Conservation (phyloP, 768 basidiomycete species). For the Pisolithus microcarpus region DNA sequence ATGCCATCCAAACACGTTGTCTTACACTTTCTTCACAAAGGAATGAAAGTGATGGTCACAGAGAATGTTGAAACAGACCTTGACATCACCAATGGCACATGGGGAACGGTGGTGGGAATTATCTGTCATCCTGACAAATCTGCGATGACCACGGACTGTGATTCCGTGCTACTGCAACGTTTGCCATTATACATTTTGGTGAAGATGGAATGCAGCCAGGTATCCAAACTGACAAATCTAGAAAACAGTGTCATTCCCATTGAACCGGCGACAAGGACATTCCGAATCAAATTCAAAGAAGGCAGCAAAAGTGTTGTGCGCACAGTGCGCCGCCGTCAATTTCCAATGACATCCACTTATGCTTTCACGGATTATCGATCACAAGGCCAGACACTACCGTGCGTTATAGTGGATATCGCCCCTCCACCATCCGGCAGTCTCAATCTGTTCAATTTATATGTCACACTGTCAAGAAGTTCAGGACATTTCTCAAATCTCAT, state of each 20-base stretch:
- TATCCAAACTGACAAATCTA: neutral
- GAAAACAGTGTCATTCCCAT: neutral
- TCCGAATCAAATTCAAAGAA: no score
- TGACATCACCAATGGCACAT: neutral
- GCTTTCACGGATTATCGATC: constrained; percentile 38
- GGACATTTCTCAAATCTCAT: no score
- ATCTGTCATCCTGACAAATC: neutral
- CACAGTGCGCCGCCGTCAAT: no score
- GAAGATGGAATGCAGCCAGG: neutral
- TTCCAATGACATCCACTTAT: no score
- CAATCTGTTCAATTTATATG: constrained; percentile 33
- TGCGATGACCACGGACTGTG: no score
- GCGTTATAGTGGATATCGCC: constrained; percentile 32
- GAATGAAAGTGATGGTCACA: constrained; percentile 33
- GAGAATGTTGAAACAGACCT: constrained; percentile 35
- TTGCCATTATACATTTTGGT: neutral
- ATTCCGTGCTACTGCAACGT: neutral
- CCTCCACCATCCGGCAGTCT: constrained; percentile 25
- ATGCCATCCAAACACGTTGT: no score
- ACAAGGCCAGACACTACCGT: constrained; percentile 34
- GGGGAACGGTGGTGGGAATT: neutral
- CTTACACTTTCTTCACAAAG: no score
- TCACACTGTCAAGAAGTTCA: constrained; percentile 30
- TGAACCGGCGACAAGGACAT: neutral
- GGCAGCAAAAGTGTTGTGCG: no score